Conservation (phyloP, 2,329 filamentous ascomycete species). For the Pseudogymnoascus sp. region DNA sequence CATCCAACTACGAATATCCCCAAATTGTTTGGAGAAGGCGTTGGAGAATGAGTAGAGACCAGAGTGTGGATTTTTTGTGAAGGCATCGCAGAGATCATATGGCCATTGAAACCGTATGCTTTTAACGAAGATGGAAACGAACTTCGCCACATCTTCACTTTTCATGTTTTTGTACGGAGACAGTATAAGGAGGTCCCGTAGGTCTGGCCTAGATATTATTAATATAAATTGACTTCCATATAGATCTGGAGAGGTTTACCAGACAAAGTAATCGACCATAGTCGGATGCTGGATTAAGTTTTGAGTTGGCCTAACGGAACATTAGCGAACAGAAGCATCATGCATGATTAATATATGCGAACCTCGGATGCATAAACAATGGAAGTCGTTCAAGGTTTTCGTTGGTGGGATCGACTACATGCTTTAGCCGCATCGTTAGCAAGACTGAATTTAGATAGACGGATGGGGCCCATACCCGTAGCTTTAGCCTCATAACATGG, state of each 20-base stretch:
- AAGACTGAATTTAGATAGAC: background rate
- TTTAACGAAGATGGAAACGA: background rate
- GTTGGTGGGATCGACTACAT: background rate
- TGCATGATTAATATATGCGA: no score
- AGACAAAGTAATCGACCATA: conserved; percentile 1
- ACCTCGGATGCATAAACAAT: background rate
- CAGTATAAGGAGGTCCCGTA: background rate
- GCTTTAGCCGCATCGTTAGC: background rate
- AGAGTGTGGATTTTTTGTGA: background rate
- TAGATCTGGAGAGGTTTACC: background rate
- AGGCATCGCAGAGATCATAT: background rate
- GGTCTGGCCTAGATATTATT: background rate
- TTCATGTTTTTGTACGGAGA: background rate
- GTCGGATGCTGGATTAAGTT: background rate
- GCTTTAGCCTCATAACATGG: background rate
- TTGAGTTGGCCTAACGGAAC: background rate
- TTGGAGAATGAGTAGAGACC: background rate
- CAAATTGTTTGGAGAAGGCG: background rate
- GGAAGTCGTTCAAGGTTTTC: background rate
- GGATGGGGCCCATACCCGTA: background rate
- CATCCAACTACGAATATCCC: conserved; percentile 5
- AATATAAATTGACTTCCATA: background rate
- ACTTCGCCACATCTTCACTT: background rate
- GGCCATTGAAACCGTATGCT: conserved; percentile 5
- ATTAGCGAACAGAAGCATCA: background rate